phyloP scores from a whole-genome alignment of 2,329 filamentous ascomycete genomes.

The Cladosporium colombiae region DNA sequence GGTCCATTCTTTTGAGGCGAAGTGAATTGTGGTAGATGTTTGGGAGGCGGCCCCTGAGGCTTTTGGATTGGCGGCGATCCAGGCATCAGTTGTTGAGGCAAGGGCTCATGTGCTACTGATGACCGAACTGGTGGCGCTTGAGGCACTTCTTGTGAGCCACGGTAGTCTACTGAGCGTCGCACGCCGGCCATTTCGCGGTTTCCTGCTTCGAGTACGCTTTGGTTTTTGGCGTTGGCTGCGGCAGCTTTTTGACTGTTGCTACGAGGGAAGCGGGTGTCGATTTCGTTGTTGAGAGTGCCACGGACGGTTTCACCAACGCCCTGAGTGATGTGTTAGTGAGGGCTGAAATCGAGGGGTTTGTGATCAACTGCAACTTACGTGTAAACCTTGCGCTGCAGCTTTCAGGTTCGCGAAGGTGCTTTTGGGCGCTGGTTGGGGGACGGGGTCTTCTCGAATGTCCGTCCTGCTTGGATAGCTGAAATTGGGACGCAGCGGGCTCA shows the following conservation, averaged over 20 bases:
- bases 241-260: conserved; percentile 33
- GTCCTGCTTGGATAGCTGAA: conserved; percentile 22
- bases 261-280: conserved; percentile 33
- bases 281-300: conserved; percentile 36
- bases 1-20: neutral
- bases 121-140: neutral
- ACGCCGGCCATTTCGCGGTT: conserved; percentile 28
- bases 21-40: neutral
- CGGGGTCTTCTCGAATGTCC: conserved; percentile 13
- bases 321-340: conserved; percentile 21
- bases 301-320: conserved; percentile 38
- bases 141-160: neutral
- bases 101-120: neutral
- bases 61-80: neutral
- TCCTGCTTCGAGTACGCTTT: conserved; percentile 29
- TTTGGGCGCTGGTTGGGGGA: conserved; percentile 8
- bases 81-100: conserved; percentile 3
- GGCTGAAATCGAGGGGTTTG: neutral
- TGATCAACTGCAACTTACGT: conserved; percentile 27
- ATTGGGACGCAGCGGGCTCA: conserved; percentile 18
- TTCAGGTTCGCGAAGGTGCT: conserved; percentile 30
- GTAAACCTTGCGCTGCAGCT: conserved; percentile 34
- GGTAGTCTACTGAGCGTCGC: neutral
- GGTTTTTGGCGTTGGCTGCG: conserved; percentile 33
- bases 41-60: neutral